Conservation (phyloP, 768 basidiomycete genomes). For the Mycena crocata region DNA sequence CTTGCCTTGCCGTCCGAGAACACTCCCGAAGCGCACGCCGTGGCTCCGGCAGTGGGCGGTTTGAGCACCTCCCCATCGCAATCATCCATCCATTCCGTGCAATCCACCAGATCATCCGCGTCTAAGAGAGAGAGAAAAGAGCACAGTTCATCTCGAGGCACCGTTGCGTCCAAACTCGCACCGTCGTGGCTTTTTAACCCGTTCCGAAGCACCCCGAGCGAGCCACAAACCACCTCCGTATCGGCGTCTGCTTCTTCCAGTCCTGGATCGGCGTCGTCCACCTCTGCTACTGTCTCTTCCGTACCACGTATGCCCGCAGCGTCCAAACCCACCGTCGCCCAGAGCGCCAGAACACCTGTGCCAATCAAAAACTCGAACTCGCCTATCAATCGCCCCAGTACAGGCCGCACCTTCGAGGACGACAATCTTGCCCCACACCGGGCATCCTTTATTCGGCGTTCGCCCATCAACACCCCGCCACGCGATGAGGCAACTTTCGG, state of each 20-base stretch:
- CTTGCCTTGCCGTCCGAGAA: conserved; percentile 65
- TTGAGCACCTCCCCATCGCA: conserved; percentile 75
- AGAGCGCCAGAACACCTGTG: conserved; percentile 51
- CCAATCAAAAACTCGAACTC: conserved; percentile 52
- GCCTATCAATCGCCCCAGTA: conserved; percentile 53
- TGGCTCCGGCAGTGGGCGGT: conserved; percentile 41
- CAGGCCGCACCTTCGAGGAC: conserved; percentile 69
- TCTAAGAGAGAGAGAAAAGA: conserved; percentile 49
- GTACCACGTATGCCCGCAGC: conserved; percentile 48
- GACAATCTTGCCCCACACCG: conserved; percentile 58
- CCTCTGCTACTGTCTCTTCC: conserved; percentile 35
- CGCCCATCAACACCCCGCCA: conserved; percentile 77
- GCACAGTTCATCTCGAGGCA: conserved; percentile 43
- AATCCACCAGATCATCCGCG: conserved; percentile 61
- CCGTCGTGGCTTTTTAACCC: conserved; percentile 86
- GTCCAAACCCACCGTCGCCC: conserved; percentile 49
- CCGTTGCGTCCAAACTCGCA: conserved; percentile 69
- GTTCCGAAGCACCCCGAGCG: conserved; percentile 72
- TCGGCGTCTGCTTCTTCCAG: conserved; percentile 55
- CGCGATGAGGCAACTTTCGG: conserved; percentile 69
- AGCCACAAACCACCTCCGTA: conserved; percentile 70
- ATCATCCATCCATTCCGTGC: conserved; percentile 69
- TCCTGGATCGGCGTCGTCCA: conserved; percentile 35
- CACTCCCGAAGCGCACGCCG: conserved; percentile 37
- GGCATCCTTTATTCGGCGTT: conserved; percentile 61